Base-by-base conservation (phyloP, 2,329 filamentous ascomycete genomes). In the Aureobasidium sp. region DNA sequence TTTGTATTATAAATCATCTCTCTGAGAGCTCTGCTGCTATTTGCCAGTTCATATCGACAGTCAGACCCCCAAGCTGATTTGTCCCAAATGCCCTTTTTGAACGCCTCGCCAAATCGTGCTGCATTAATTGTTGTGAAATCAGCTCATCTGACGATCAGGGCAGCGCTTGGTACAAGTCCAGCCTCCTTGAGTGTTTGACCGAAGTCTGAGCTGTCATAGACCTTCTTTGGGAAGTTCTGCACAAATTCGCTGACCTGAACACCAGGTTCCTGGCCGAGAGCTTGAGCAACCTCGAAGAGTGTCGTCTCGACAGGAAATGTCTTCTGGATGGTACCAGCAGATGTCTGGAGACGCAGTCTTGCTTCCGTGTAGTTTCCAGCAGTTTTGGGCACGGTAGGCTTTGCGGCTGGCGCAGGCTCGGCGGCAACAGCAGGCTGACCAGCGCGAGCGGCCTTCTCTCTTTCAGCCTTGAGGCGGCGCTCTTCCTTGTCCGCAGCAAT, bases 401-500 rank as follows among this genome's bases (percentile, higher is more conserved):
- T 77, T 0, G 78, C 71, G 0, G 77, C 76, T n/a, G 81, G 72
- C 6, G 67, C 69, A 15, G 74, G 60, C 73, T 76, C 62, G 27
- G 79, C 71, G 1, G 79, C 75, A 0, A 81, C 75, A 44, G 60
- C 74, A 1, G 80, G 71, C 27, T 77, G 63, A 5, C 64, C 66
- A 53, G 65, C 63, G 13, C 65, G 51, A 26, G 63, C 60, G 12
- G 92, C 92, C 77, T 93, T 96, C 69, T 91, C 89, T 63, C 85
- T 81, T 71, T 96, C 94, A 3, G 90, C 87, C 74, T 94, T 96
- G 66, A 88, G 82, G 66, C 89, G 87, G 60, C 94, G 86, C 70
- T 93, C 92, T 68, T 90, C 89, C 80, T 95, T 97, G 78, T 97
- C 92, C 15, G 89, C 92, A 68, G 94, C 92, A 66, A 99, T 96